phyloP scores from a whole-genome alignment of 2,329 filamentous ascomycete genomes.

The Myriosclerotinia scirpicola region DNA sequence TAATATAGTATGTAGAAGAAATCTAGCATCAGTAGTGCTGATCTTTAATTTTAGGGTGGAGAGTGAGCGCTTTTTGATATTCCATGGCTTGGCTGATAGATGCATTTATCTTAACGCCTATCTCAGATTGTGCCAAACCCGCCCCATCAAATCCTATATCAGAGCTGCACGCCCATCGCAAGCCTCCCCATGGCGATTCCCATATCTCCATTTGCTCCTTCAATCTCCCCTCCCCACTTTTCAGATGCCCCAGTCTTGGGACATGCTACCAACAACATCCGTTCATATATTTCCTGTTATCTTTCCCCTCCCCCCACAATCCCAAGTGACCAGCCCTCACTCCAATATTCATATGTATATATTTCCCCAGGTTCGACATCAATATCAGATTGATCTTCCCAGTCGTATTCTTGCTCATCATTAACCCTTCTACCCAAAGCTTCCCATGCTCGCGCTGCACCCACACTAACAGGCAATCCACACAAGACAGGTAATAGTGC shows the following conservation, averaged over 20 bases:
- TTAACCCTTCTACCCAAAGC: not conserved
- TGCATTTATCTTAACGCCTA: not conserved
- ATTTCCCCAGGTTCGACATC: not conserved
- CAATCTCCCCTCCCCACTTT: not conserved
- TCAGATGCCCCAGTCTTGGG: not conserved
- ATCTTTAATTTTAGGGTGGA: not conserved
- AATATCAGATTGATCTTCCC: not conserved
- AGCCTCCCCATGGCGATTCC: not conserved
- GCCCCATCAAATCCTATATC: not conserved
- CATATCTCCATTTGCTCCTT: not conserved
- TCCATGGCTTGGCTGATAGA: too few species aligned
- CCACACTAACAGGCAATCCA: constrained; percentile 24
- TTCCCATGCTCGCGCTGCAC: constrained; percentile 18
- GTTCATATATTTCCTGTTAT: constrained; percentile 18
- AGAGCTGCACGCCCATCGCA: too few species aligned
- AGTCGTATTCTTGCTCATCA: not conserved
- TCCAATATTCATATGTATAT: not conserved
- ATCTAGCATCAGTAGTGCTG: not conserved
- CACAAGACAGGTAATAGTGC: constrained; percentile 23
- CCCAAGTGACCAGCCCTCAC: constrained; percentile 1
- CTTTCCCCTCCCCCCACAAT: constrained; percentile 1
- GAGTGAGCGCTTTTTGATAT: too few species aligned
- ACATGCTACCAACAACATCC: constrained; percentile 21
- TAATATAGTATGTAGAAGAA: not conserved
- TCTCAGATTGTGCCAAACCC: not conserved